Conservation (phyloP, 768 basidiomycete genomes). For the Termitomyces bulborhizus region DNA sequence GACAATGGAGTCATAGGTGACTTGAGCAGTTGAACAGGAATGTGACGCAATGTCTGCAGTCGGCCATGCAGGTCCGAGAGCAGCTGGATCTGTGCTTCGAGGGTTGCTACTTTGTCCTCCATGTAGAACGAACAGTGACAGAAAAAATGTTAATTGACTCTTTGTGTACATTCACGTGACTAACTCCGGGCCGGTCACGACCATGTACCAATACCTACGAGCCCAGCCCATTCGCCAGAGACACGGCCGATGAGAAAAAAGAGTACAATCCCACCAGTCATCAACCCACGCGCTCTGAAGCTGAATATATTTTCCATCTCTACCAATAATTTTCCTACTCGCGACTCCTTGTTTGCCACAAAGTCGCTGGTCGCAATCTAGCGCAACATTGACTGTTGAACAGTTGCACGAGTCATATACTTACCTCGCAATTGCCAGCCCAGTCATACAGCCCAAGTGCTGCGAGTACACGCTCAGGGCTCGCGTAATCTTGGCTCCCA, state of each 20-base stretch:
- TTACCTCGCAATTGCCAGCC: conserved; percentile 11
- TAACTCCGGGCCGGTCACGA: conserved; percentile 9
- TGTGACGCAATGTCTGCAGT: conserved; percentile 37
- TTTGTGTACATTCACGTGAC: conserved; percentile 6
- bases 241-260: conserved; percentile 33
- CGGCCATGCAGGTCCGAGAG: conserved; percentile 40
- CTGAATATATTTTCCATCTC: conserved; percentile 18
- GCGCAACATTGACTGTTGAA: conserved; percentile 4
- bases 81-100: conserved; percentile 39
- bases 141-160: neutral
- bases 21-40: conserved; percentile 39
- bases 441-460: conserved; percentile 25
- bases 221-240: conserved; percentile 27
- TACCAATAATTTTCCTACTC: conserved; percentile 1
- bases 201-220: conserved; percentile 31
- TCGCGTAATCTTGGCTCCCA: conserved; percentile 31
- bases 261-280: conserved; percentile 20
- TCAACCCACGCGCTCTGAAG: conserved; percentile 18
- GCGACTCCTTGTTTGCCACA: neutral
- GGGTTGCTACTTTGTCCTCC: conserved; percentile 12
- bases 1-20: conserved; percentile 23
- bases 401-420: conserved; percentile 7
- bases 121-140: neutral
- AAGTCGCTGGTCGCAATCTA: neutral
- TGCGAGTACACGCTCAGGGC: conserved; percentile 20